Conservation (phyloP, 2,329 filamentous ascomycete species). For the Akanthomyces uredinophilus region DNA sequence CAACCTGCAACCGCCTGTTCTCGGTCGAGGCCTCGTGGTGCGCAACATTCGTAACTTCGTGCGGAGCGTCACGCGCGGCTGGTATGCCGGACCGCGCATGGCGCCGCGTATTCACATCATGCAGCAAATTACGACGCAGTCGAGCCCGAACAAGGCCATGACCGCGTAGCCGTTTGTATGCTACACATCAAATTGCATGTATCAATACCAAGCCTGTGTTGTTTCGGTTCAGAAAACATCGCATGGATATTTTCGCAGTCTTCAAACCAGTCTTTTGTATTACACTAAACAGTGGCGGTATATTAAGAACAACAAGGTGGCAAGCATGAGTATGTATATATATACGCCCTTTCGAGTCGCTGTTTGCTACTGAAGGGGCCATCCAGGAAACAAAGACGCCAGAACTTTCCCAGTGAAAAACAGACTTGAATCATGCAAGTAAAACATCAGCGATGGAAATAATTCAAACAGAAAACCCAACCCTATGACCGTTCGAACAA, state of each 20-base stretch:
- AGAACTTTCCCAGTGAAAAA: not conserved
- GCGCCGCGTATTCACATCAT: slow-evolving; percentile 49
- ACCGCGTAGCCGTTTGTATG: not conserved
- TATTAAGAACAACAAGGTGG: not conserved
- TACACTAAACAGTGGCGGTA: not conserved
- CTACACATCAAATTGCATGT: not conserved
- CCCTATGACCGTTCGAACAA: not conserved
- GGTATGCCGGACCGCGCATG: slow-evolving; percentile 62
- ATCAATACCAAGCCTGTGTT: not conserved
- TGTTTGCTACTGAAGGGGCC: not conserved
- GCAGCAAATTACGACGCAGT: slow-evolving; percentile 23
- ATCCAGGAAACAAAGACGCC: not conserved
- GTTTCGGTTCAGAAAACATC: not conserved
- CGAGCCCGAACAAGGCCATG: not conserved
- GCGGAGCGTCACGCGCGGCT: slow-evolving; percentile 49
- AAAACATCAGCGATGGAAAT: not conserved
- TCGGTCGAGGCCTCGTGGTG: slow-evolving; percentile 42
- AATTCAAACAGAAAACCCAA: not conserved
- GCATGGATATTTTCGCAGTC: not conserved
- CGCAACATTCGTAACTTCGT: slow-evolving; percentile 35
- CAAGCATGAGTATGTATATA: not conserved
- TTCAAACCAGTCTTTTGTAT: not conserved
- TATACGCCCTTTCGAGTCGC: not conserved
- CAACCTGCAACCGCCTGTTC: slow-evolving; percentile 24
- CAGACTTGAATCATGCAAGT: not conserved